A percentile compares a stretch with the other conserved stretches of the same genome.
phyloP scores from a whole-genome alignment of 768 basidiomycete species.

The Myochromella boudieri region DNA sequence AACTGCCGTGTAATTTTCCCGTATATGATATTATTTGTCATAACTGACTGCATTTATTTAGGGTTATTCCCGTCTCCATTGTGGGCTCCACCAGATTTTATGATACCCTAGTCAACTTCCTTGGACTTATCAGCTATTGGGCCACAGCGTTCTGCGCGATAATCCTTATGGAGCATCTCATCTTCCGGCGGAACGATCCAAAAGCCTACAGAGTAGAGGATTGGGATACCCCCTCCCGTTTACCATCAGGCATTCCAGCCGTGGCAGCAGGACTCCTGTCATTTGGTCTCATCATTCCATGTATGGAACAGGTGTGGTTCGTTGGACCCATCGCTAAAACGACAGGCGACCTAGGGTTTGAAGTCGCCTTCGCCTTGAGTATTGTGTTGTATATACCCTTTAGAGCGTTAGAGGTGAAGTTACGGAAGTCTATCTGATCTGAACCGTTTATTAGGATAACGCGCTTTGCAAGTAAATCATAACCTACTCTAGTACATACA shows the following conservation, averaged over 20 bases:
- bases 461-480: too few species aligned
- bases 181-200: conserved; percentile 59
- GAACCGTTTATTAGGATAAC: too few species aligned
- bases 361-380: conserved; percentile 60
- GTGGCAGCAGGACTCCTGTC: conserved; percentile 50
- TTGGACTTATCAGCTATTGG: conserved; percentile 74
- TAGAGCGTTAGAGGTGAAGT: conserved; percentile 46
- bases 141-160: conserved; percentile 60
- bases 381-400: conserved; percentile 58
- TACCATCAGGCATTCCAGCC: conserved; percentile 73
- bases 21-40: conserved; percentile 3
- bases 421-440: conserved; percentile 18
- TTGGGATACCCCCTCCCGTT: conserved; percentile 56
- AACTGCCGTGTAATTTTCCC: conserved; percentile 59
- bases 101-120: conserved; percentile 67
- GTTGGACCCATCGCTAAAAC: conserved; percentile 66
- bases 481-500: too few species aligned
- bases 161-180: conserved; percentile 65
- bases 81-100: conserved; percentile 77
- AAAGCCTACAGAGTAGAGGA: conserved; percentile 47
- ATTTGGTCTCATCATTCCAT: conserved; percentile 61
- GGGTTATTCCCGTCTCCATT: conserved; percentile 72
- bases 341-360: conserved; percentile 84
- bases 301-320: conserved; percentile 79
- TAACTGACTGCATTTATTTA: conserved; percentile 22